A percentile compares a stretch with the other conserved stretches of the same genome.
Conservation (phyloP, 768 basidiomycete genomes). For the Cystofilobasidium capitatum region DNA sequence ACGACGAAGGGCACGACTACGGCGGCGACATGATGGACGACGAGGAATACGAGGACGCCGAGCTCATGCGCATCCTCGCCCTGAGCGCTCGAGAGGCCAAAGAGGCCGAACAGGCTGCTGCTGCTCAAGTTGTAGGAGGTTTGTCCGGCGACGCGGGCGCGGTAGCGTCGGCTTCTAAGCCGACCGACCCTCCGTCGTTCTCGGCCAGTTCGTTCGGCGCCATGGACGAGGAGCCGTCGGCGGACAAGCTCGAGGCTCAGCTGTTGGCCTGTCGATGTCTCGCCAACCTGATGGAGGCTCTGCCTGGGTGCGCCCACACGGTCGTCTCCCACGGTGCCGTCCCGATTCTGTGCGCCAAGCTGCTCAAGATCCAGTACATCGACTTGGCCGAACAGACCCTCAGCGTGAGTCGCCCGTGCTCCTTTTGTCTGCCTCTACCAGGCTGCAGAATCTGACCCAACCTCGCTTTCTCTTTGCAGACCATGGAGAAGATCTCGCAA, state of each 20-base stretch:
- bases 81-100: constrained; percentile 47
- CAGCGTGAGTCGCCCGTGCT: constrained; percentile 57
- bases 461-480: constrained; percentile 47
- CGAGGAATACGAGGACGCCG: constrained; percentile 58
- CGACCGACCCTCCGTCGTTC: neutral
- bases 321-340: constrained; percentile 98
- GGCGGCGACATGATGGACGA: constrained; percentile 42
- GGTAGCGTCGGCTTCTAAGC: neutral
- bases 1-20: constrained; percentile 24
- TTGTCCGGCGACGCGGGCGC: neutral
- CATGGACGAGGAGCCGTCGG: constrained; percentile 31
- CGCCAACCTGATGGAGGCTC: constrained; percentile 97
- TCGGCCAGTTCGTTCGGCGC: constrained; percentile 2
- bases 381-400: constrained; percentile 97
- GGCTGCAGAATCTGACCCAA: neutral
- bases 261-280: constrained; percentile 92
- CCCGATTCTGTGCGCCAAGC: constrained; percentile 90
- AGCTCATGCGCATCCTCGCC: constrained; percentile 76
- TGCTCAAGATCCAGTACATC: constrained; percentile 94
- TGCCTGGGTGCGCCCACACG: constrained; percentile 93
- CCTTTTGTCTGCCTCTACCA: neutral
- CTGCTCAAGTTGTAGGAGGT: neutral
- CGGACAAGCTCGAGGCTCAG: constrained; percentile 62
- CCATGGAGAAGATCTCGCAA: constrained; percentile 94
- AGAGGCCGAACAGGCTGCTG: neutral